These are phyloP conservation scores for Phlyctochytrium arcticum DNA, from an alignment of 192 early-diverging fungal species.

Conservation along the genomic window DNA sequence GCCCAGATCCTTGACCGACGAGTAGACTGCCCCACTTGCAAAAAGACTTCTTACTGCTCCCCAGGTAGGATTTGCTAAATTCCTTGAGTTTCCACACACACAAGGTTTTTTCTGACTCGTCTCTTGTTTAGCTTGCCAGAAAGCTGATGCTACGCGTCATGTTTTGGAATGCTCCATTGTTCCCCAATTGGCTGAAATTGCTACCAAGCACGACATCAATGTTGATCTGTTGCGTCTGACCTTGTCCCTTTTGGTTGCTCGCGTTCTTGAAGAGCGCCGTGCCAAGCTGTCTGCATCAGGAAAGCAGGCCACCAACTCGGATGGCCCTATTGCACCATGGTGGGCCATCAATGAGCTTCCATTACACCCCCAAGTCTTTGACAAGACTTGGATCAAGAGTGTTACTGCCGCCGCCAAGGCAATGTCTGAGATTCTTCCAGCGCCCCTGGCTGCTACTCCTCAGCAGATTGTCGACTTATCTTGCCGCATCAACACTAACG, in stretches of 20 bases:
- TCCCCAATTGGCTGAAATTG: conserved; percentile 27
- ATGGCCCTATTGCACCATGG: conserved; percentile 18
- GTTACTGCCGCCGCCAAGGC: conserved; percentile 27
- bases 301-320: conserved; percentile 1
- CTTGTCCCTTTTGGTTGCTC: conserved; percentile 23
- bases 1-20: conserved; percentile 5
- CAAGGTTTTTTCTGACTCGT: neutral
- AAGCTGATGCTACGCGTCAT: conserved; percentile 30
- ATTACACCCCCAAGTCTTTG: conserved; percentile 26
- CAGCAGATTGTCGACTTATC: conserved; percentile 43
- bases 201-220: conserved; percentile 28
- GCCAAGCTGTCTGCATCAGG: conserved; percentile 11
- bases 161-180: conserved; percentile 27
- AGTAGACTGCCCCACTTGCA: conserved; percentile 14
- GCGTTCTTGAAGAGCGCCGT: conserved; percentile 13
- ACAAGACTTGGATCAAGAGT: conserved; percentile 31
- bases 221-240: conserved; percentile 28
- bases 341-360: conserved; percentile 23
- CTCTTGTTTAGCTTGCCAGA: conserved; percentile 36
- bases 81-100: neutral
- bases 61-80: conserved; percentile 4
- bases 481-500: conserved; percentile 59
- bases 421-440: conserved; percentile 31
- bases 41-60: conserved; percentile 47
- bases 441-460: conserved; percentile 25